Base-by-base conservation (phyloP, 768 basidiomycete species). In the Tulasnella sp. region DNA sequence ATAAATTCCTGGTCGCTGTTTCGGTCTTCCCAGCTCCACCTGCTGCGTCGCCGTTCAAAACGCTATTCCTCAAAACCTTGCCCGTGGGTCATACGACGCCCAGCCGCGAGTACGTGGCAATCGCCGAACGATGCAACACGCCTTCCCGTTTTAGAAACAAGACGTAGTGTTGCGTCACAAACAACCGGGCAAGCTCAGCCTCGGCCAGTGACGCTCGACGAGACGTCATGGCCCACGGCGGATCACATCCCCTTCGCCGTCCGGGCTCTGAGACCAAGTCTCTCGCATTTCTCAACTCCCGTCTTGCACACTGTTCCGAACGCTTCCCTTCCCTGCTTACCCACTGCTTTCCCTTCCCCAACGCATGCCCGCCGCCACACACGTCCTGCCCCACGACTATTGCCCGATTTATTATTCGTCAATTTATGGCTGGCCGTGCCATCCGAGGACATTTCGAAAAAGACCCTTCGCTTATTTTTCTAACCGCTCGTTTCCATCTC, bases 221-320 rank as follows among this genome's bases (percentile, higher is more conserved):
- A 67, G 61, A 67, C 61, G 61, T 67, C 61, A 67, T 67, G 61
- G n/a, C n/a, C 42, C 61, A 26, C 61, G 26, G 48, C 13, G 5
- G 7, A n/a, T 29, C 61, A 26, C 11, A 26, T 32, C 26, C 6
- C n/a, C 61, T 29, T 26, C 5, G 5, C 26, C 61, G 26, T 16
- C 29, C 16, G 3, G 29, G 2, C 7, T 11, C n/a, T 32, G 32
- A 26, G 61, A 67, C 61, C 61, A 67, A 67, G 61, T 67, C 61
- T 67, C 61, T 67, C 61, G 61, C 61, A 67, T 26, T 67, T 67
- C 61, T 67, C 61, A 67, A 67, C 61, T 67, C 61, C 61, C 61
- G 61, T 32, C 61, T 67, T 67, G 13, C 26, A 16, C 61, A 32
- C 61, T n/a, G n/a, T n/a, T 67, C 61, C 61, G 61, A 67, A 67